These are phyloP conservation scores for Didymella glomerata DNA, from an alignment of 2,329 filamentous ascomycete species.

Conservation along the genomic window DNA sequence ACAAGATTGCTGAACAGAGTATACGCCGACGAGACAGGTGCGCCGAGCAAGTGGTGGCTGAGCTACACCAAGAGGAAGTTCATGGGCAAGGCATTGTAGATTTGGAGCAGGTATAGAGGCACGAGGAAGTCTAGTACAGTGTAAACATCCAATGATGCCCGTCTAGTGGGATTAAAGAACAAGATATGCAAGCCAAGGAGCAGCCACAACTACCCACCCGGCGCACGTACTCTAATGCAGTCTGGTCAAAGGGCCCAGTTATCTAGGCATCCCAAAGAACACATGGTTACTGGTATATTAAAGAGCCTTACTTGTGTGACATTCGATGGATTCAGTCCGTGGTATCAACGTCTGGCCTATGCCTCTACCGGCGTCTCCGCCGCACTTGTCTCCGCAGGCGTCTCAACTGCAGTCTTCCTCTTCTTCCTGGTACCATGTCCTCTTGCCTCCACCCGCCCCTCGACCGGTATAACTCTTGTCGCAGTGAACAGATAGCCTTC, in stretches of 20 bases:
- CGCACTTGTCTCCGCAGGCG: conserved; percentile 11
- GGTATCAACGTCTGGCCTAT: not conserved
- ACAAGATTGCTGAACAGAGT: conserved; percentile 82
- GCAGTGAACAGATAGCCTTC: conserved; percentile 92
- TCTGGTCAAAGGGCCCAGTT: not conserved
- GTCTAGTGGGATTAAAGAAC: not conserved
- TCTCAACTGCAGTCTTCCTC: conserved; percentile 61
- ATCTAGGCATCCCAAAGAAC: not conserved
- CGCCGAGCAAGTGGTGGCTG: conserved; percentile 87
- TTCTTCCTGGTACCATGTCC: conserved; percentile 74
- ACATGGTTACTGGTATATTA: not conserved
- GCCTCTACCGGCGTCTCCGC: conserved; percentile 7
- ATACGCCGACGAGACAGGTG: conserved; percentile 75
- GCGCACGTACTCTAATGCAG: not conserved
- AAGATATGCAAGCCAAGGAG: not conserved
- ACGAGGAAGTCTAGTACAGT: not conserved
- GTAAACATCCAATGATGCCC: not conserved
- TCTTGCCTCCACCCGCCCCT: conserved; percentile 81
- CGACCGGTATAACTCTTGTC: conserved; percentile 79
- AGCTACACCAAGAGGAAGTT: conserved; percentile 99
- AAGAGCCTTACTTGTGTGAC: not conserved
- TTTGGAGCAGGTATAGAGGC: not conserved
- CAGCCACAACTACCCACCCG: not conserved
- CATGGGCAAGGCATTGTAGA: conserved; percentile 79
- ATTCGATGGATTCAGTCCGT: not conserved